Evolutionary conservation across 2,329 filamentous ascomycete genomes (phyloP).

Genomic region (Scedosporium dehoogii): DNA sequence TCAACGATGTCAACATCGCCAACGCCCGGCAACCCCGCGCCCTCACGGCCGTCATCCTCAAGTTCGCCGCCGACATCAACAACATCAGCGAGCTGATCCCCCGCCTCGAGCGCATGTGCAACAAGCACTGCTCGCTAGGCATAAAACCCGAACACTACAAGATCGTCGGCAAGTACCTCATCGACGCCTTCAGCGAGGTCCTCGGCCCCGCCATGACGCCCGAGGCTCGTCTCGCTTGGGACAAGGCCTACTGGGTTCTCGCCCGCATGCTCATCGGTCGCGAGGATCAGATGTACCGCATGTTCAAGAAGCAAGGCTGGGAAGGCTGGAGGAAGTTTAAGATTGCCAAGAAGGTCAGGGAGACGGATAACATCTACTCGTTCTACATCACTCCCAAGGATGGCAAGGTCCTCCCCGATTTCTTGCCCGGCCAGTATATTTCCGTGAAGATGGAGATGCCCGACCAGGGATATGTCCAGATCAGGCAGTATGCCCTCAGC

Average conservation of each 20-base stretch:
- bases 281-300: slow-evolving; percentile 53
- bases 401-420: slow-evolving; percentile 47
- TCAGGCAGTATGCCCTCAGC: slow-evolving; percentile 63
- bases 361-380: slow-evolving; percentile 59
- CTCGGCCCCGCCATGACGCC: slow-evolving; percentile 57
- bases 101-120: slow-evolving; percentile 48
- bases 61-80: slow-evolving; percentile 63
- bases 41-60: slow-evolving; percentile 42
- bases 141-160: slow-evolving; percentile 60
- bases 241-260: slow-evolving; percentile 61
- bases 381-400: slow-evolving; percentile 61
- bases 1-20: slow-evolving; percentile 42
- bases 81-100: slow-evolving; percentile 44
- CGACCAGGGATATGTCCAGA: slow-evolving; percentile 48
- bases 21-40: slow-evolving; percentile 25
- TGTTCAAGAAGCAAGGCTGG: slow-evolving; percentile 45
- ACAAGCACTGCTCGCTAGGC: slow-evolving; percentile 64
- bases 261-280: slow-evolving; percentile 61
- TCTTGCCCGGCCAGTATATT: slow-evolving; percentile 63
- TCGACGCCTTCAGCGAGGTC: slow-evolving; percentile 56
- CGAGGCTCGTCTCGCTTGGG: slow-evolving; percentile 58
- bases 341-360: slow-evolving; percentile 53
- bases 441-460: slow-evolving; percentile 51
- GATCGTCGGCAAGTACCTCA: slow-evolving; percentile 59
- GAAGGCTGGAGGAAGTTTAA: slow-evolving; percentile 57